Percentiles rank a stretch among this genome's conserved stretches.
Conservation (phyloP, 306 rosid genomes). For the Lathyrus aphaca region DNA sequence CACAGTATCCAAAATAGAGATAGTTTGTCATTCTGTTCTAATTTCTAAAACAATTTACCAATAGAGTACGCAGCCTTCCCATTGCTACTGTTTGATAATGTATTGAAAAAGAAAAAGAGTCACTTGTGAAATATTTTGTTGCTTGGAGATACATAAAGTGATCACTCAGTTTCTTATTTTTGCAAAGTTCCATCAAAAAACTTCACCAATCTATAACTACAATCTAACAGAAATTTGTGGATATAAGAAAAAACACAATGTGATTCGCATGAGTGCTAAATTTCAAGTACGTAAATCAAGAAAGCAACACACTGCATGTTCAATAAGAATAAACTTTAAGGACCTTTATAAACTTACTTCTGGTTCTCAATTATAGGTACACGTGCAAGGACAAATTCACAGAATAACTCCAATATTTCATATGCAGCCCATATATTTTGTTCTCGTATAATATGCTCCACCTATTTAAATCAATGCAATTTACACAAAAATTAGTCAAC, state of each 20-base stretch:
- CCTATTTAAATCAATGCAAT: conserved; percentile 53
- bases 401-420: conserved; percentile 92
- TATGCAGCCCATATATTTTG: conserved; percentile 91
- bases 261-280: neutral
- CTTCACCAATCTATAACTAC: neutral
- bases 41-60: conserved; percentile 2
- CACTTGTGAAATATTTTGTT: neutral
- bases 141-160: conserved; percentile 21
- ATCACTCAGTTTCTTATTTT: conserved; percentile 7
- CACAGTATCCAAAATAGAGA: neutral
- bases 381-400: conserved; percentile 94
- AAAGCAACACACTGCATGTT: conserved; percentile 23
- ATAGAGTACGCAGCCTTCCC: neutral
- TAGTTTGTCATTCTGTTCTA: neutral
- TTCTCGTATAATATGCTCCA: conserved; percentile 95
- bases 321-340: conserved; percentile 27
- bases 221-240: conserved; percentile 9
- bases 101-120: conserved; percentile 17
- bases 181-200: conserved; percentile 23
- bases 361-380: conserved; percentile 89
- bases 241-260: conserved; percentile 18
- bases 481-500: conserved; percentile 14
- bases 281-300: conserved; percentile 15
- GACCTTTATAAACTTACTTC: conserved; percentile 55
- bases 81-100: neutral